Evolutionary conservation across 2,329 filamentous ascomycete species (phyloP), one percentile per base, ranked within the genome.

Genomic region (Fusarium mundagurra): DNA sequence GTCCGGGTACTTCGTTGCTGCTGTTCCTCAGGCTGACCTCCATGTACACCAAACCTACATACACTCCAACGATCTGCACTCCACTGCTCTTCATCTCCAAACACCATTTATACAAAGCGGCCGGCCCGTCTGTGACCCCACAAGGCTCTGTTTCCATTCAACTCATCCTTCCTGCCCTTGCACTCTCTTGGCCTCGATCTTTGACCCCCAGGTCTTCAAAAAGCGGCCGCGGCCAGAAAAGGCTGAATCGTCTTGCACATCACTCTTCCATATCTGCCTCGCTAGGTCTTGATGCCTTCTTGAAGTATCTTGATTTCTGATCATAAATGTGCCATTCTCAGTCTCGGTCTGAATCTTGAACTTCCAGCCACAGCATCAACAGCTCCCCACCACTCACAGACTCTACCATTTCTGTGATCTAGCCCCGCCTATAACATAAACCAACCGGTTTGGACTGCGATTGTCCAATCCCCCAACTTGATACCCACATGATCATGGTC

Each of bases 401-500:
- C 64, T 24, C 67, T 69, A 27, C 34, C 51, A 41, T 39, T 71
- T 68, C 53, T 61, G 51, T 60, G 50, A 61, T 65, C 48, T 41
- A 71, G 53, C 72, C 66, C 68, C 71, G 66, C 74, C 62, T 27
- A 69, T 64, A 75, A 68, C 34, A 71, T 64, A 75, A 69, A 58
- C 59, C 64, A 65, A 73, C 68, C 65, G 55, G 45, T 58, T 71
- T 76, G 77, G 77, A 66, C 72, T 66, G 64, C 41, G 70, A 64
- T 59, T 73, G 75, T 77, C 76, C 75, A 70, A 71, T 59, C 73
- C 51, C 70, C 72, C 61, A 69, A 58, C 44, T 51, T 62, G 57
- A 61, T 64, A 67, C 53, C 66, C 74, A 76, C 77, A 78, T 80
- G 80, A 81, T 74, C 79, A 82, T 82, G 81, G 79, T 80, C 68